phyloP scores from a whole-genome alignment of 2,329 filamentous ascomycete species.

The Phialocephala sp. region DNA sequence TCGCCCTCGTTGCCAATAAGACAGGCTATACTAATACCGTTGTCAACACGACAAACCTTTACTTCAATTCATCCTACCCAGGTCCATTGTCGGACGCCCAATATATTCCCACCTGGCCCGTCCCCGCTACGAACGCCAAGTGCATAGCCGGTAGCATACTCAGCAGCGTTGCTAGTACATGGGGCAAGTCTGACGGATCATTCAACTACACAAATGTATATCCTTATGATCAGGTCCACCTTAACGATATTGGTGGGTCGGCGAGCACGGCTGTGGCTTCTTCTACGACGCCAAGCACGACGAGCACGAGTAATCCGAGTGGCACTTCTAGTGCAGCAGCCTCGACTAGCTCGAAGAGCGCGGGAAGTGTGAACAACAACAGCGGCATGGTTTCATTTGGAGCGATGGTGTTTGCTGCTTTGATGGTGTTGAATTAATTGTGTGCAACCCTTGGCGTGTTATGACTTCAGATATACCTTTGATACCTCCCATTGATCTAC shows the following conservation, averaged over 20 bases:
- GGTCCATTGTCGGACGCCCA: slow-evolving; percentile 42
- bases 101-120: slow-evolving; percentile 33
- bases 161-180: slow-evolving; percentile 23
- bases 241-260: slow-evolving; percentile 26
- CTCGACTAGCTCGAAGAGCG: slow-evolving; percentile 1
- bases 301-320: background rate
- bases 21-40: slow-evolving; percentile 33
- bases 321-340: background rate
- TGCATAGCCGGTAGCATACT: slow-evolving; percentile 31
- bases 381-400: background rate
- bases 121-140: slow-evolving; percentile 31
- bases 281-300: slow-evolving; percentile 5
- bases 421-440: background rate
- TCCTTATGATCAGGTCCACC: slow-evolving; percentile 29
- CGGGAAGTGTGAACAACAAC: background rate
- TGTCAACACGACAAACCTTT: slow-evolving; percentile 45
- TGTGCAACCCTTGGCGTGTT: no score
- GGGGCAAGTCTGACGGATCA: slow-evolving; percentile 28
- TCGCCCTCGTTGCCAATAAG: slow-evolving; percentile 35
- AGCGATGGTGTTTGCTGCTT: background rate
- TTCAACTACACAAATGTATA: slow-evolving; percentile 32
- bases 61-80: slow-evolving; percentile 51
- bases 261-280: background rate
- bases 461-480: no score
- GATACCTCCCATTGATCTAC: no score